Conservation (phyloP, 1,139 yeast genomes). For the Kurtzmaniella quercitrusa region DNA sequence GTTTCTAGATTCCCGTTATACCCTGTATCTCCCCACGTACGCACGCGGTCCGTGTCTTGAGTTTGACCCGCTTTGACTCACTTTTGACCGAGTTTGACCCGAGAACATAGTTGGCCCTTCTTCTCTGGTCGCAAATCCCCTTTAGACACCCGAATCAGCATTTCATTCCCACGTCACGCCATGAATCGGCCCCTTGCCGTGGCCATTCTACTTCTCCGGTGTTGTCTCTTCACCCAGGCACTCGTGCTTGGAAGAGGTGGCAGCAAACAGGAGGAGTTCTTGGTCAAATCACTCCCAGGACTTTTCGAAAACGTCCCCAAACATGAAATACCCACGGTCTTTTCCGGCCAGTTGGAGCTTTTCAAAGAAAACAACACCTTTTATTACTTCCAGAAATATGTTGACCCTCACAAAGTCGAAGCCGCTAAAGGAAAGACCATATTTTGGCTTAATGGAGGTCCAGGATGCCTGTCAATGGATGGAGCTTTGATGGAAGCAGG, state of each 20-base stretch:
- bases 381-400: conserved; percentile 79
- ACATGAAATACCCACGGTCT: conserved; percentile 49
- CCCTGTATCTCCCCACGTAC: no score
- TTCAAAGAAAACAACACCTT: conserved; percentile 52
- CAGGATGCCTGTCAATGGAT: conserved; percentile 97
- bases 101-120: no score
- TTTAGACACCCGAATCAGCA: not conserved
- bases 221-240: not conserved
- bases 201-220: not conserved
- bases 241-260: conserved; percentile 9
- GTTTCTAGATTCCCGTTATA: no score
- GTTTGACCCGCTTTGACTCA: no score
- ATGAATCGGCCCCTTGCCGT: not conserved
- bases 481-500: conserved; percentile 95
- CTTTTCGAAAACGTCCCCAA: conserved; percentile 26
- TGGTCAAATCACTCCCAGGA: conserved; percentile 43
- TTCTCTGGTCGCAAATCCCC: not conserved
- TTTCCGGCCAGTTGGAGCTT: conserved; percentile 66
- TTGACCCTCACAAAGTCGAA: conserved; percentile 29
- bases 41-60: no score
- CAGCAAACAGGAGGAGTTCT: conserved; percentile 18
- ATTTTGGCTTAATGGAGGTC: conserved; percentile 95
- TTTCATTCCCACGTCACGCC: not conserved
- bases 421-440: conserved; percentile 41
- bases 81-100: no score